Base-by-base conservation (phyloP, 2,329 filamentous ascomycete genomes). In the Calonectria honghensis region DNA sequence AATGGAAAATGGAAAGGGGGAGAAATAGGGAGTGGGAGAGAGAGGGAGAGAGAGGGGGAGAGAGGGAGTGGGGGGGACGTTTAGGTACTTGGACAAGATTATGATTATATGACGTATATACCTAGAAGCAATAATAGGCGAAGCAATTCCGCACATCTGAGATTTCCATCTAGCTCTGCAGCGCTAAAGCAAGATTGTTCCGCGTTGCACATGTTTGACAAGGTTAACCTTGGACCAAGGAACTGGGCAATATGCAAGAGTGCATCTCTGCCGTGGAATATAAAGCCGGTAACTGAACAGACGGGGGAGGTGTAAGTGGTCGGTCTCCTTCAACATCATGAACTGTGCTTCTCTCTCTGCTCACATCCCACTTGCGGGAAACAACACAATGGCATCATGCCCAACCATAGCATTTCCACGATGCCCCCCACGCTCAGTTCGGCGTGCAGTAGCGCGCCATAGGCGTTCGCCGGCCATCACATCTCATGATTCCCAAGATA, bases 401-500 rank as follows among this genome's bases (percentile, higher is more conserved):
- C 13, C 35, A 10, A 24, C n/a, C n/a, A 41, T n/a, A 35, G 20
- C 13, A 61, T 41, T 48, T 4, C 51, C 27, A 54, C 2, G 50
- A 24, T 24, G 24, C 24, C 24, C 48, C 11, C n/a, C 24, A 27
- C 29, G 10, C 27, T 11, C 24, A 14, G 50, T 18, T 13, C 50
- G 27, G 16, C 24, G 27, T 61, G 20, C 35, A 39, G 13, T 18
- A 41, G 31, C 16, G 18, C 54, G n/a, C 24, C 35, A 41, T 10
- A 61, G 18, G 35, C 24, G 14, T 24, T 27, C 57, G 13, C 54
- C 57, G 27, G 57, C n/a, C n/a, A 63, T 39, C 57, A 41, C 57
- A 63, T 63, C 52, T 57, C 31, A 57, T 57, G 52, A 57, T 35
- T 20, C 29, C 32, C 35, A 13, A 61, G 57, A 61, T 61, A 37